These are phyloP conservation scores for Xanthoparmelia taractica DNA, from an alignment of 495 filamentous ascomycete genomes.

Conservation along the genomic window DNA sequence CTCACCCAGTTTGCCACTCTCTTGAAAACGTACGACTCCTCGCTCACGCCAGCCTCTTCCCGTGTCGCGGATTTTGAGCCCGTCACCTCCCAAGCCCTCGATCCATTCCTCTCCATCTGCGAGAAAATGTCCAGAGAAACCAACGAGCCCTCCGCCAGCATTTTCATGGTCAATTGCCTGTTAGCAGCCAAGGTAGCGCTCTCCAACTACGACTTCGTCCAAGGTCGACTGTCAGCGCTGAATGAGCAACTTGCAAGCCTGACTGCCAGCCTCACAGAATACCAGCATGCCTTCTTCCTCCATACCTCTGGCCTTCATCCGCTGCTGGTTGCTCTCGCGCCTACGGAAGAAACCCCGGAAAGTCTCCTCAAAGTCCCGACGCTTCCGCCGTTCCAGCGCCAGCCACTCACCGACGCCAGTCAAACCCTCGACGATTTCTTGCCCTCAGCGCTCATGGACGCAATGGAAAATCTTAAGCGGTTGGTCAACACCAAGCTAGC, in stretches of 20 bases:
- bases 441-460: conserved; percentile 87
- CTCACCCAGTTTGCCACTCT: conserved; percentile 64
- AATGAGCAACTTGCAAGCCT: conserved; percentile 32
- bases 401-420: conserved; percentile 54
- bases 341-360: conserved; percentile 34
- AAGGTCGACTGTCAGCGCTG: conserved; percentile 16
- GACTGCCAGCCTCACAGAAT: conserved; percentile 42
- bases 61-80: conserved; percentile 64
- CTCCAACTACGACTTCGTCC: conserved; percentile 37
- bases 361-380: conserved; percentile 45
- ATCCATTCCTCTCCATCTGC: conserved; percentile 74
- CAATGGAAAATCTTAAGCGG: conserved; percentile 66
- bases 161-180: conserved; percentile 80
- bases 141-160: conserved; percentile 47
- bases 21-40: conserved; percentile 80
- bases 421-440: conserved; percentile 86
- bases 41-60: conserved; percentile 49
- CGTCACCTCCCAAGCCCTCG: conserved; percentile 73
- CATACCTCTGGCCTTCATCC: conserved; percentile 62
- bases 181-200: conserved; percentile 45
- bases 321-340: conserved; percentile 57
- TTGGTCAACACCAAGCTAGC: conserved; percentile 63
- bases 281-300: conserved; percentile 62
- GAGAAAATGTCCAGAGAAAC: conserved; percentile 59
- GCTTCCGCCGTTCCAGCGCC: conserved; percentile 55